These are phyloP conservation scores for Ocimum tenuiflorum DNA, from an alignment of 257 asterid species.

Conservation along the genomic window DNA sequence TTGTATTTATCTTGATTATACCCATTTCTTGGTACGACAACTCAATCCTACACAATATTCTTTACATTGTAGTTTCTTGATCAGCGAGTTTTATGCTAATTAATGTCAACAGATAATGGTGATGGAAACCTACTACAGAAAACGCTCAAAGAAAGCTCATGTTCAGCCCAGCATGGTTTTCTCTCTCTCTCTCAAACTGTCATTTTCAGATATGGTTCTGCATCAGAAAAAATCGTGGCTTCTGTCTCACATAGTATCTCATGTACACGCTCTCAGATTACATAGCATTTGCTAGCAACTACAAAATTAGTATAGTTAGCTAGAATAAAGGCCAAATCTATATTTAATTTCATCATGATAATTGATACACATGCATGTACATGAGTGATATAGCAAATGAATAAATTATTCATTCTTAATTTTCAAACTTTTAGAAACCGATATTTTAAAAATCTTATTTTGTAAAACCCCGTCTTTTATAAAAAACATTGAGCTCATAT, in stretches of 20 bases:
- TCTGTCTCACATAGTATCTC: constrained; percentile 19
- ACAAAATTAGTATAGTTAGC: not conserved
- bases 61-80: not conserved
- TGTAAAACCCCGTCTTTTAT: too few relatives aligned
- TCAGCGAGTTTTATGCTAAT: not conserved
- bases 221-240: constrained; percentile 7
- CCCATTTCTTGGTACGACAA: not conserved
- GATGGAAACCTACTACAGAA: constrained; percentile 67
- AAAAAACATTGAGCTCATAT: too few relatives aligned
- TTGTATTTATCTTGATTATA: not conserved
- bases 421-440: not conserved
- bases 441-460: not conserved
- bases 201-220: constrained; percentile 20
- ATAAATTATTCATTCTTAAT: not conserved
- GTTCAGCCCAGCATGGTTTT: constrained; percentile 20
- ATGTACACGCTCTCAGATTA: constrained; percentile 25
- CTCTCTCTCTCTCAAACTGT: constrained; percentile 22
- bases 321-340: too few relatives aligned
- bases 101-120: constrained; percentile 27
- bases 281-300: not conserved
- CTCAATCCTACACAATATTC: not conserved
- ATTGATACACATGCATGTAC: constrained; percentile 4
- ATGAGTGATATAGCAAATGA: not conserved
- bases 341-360: constrained; percentile 15
- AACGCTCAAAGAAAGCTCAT: constrained; percentile 43